Conservation (phyloP, 768 basidiomycete genomes). For the Russula virescens region DNA sequence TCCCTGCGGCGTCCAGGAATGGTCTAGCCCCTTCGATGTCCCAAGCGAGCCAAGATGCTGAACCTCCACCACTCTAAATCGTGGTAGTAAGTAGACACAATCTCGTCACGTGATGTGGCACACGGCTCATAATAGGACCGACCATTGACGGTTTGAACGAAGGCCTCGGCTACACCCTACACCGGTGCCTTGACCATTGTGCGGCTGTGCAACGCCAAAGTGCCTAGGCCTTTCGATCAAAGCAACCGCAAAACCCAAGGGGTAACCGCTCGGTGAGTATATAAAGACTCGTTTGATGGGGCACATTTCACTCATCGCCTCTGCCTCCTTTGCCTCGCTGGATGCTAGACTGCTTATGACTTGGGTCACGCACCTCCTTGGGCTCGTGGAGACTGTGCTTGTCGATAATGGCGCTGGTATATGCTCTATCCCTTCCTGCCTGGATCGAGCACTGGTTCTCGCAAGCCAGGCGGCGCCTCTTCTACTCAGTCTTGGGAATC, state of each 20-base stretch:
- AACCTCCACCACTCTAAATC: too few species aligned
- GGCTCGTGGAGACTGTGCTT: too few species aligned
- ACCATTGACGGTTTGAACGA: background rate
- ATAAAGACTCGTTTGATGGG: background rate
- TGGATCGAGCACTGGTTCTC: background rate
- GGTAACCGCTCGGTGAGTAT: background rate
- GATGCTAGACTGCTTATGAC: background rate
- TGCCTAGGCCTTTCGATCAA: background rate
- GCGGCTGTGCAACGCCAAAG: background rate
- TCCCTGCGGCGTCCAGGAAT: background rate
- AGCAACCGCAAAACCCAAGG: background rate
- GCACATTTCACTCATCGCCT: background rate
- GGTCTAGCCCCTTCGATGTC: too few species aligned
- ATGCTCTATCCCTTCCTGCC: too few species aligned
- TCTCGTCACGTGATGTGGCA: too few species aligned
- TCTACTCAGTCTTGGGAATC: background rate
- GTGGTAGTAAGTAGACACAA: too few species aligned
- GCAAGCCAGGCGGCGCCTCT: background rate
- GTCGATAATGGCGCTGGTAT: background rate
- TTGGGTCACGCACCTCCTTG: background rate
- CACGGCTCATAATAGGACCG: too few species aligned
- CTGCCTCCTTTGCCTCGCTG: background rate
- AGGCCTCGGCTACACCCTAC: background rate
- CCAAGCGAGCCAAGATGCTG: too few species aligned
- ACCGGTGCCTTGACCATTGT: background rate